Percentiles rank a stretch among this genome's conserved stretches.
These are phyloP conservation scores for Pseudozyma thailandica DNA, from an alignment of 1,284 basidiomycete genomes.

Conservation along the genomic window DNA sequence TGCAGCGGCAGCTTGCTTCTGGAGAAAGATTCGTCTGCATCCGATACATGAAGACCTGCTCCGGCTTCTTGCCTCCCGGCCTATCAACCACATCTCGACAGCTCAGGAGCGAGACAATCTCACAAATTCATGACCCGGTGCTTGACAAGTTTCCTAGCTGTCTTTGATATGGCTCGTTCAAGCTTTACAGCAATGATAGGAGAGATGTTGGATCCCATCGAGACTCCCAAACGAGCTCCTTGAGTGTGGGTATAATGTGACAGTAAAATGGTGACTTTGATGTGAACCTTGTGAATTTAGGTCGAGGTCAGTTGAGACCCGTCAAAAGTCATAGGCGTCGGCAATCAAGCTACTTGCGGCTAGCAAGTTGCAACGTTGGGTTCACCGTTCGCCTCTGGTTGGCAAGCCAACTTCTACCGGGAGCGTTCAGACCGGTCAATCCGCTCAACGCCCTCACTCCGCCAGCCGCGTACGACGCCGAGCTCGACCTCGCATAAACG, in stretches of 20 bases:
- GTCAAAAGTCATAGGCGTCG: background rate
- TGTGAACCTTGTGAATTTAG: too few relatives aligned
- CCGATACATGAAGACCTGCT: conserved; percentile 2
- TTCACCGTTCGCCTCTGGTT: conserved; percentile 33
- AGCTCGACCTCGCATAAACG: conserved; percentile 8
- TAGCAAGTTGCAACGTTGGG: conserved; percentile 35
- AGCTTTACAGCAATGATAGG: too few relatives aligned
- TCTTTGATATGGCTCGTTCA: too few relatives aligned
- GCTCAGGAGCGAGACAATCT: too few relatives aligned
- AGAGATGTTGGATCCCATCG: background rate
- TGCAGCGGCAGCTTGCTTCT: conserved; percentile 1
- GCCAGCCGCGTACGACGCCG: conserved; percentile 31
- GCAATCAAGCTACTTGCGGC: conserved; percentile 12
- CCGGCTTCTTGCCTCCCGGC: background rate
- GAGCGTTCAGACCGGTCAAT: conserved; percentile 28
- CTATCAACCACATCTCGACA: too few relatives aligned
- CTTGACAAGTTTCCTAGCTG: too few relatives aligned
- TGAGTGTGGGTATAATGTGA: conserved; percentile 3
- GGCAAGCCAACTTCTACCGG: conserved; percentile 36
- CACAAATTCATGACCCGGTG: too few relatives aligned
- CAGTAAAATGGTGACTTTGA: background rate
- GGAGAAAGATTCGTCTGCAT: conserved; percentile 19
- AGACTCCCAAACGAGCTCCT: conserved; percentile 1
- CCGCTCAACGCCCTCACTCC: conserved; percentile 32
- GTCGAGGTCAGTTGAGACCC: too few relatives aligned